Percentiles rank a stretch among this genome's conserved stretches.
Conservation (phyloP, 192 early-diverging fungal genomes). For the Lunasporangiospora selenospora region DNA sequence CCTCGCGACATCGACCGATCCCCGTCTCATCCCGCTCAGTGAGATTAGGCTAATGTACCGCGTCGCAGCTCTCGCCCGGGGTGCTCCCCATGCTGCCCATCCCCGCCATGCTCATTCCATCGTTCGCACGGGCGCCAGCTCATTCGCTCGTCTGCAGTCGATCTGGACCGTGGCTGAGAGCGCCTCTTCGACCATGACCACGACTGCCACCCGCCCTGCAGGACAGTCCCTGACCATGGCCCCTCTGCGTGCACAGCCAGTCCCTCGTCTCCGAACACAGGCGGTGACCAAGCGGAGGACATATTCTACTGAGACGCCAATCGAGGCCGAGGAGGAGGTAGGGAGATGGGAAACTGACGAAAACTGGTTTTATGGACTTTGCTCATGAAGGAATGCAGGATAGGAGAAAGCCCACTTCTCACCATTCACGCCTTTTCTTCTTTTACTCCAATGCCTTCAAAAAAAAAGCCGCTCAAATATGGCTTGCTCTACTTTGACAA, state of each 20-base stretch:
- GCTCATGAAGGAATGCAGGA: too few species aligned
- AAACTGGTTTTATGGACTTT: too few species aligned
- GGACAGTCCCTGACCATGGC: not conserved
- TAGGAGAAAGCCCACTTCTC: too few species aligned
- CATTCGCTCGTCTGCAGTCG: not conserved
- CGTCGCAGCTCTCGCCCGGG: conserved; percentile 36
- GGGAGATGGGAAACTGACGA: too few species aligned
- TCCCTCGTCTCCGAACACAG: conserved; percentile 17
- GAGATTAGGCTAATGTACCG: too few species aligned
- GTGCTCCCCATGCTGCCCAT: not conserved
- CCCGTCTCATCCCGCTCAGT: too few species aligned
- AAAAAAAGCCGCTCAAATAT: conserved; percentile 29
- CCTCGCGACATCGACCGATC: too few species aligned
- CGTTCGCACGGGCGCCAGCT: not conserved
- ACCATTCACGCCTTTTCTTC: too few species aligned
- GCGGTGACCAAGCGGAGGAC: not conserved
- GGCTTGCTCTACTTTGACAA: conserved; percentile 50
- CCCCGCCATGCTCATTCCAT: conserved; percentile 7
- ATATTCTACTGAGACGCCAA: conserved; percentile 34
- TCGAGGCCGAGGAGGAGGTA: conserved; percentile 39
- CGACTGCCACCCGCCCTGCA: not conserved
- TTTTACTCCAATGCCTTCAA: too few species aligned
- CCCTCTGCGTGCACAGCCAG: conserved; percentile 1
- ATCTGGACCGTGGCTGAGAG: conserved; percentile 6
- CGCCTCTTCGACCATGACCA: not conserved